Evolutionary conservation across 495 filamentous ascomycete species (phyloP).

Genomic region (Friedmanniomyces endolithicus): DNA sequence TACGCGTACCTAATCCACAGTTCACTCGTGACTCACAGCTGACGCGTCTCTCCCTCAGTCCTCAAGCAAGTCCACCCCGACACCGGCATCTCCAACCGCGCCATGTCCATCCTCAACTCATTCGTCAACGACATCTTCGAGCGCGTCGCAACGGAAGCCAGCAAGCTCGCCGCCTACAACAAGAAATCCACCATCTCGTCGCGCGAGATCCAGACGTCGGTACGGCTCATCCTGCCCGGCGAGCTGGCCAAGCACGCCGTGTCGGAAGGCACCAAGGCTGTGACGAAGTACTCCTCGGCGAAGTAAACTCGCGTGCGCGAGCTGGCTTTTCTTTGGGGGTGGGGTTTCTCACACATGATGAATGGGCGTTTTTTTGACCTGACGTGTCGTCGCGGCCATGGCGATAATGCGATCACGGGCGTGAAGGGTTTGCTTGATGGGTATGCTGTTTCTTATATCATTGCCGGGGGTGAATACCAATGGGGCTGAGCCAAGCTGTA

Average conservation of each 20-base stretch:
- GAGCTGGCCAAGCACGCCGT: constrained; percentile 99
- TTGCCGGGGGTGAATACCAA: constrained; percentile 5
- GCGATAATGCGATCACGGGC: constrained; percentile 34
- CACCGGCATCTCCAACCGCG: constrained; percentile 99
- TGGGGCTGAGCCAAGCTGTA: not conserved
- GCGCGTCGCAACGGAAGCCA: constrained; percentile 96
- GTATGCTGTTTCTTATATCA: constrained; percentile 13
- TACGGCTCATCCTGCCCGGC: constrained; percentile 92
- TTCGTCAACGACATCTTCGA: constrained; percentile 99
- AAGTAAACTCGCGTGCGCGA: constrained; percentile 54
- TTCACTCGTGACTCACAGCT: constrained; percentile 23
- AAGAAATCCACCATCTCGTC: constrained; percentile 99
- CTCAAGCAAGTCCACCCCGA: constrained; percentile 99
- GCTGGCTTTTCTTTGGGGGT: constrained; percentile 3
- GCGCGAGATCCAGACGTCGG: constrained; percentile 98
- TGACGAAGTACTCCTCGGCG: constrained; percentile 99
- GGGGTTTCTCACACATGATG: constrained; percentile 21
- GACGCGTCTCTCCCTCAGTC: constrained; percentile 49
- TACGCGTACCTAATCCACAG: constrained; percentile 36
- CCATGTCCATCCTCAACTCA: constrained; percentile 99
- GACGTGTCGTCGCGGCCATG: not conserved
- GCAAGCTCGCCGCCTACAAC: constrained; percentile 99
- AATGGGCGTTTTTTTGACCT: constrained; percentile 20
- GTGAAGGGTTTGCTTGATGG: constrained; percentile 23
- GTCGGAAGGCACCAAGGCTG: constrained; percentile 98